Conservation (phyloP, 164 flowering plant species). For the Chloranthus sessilifolius region DNA sequence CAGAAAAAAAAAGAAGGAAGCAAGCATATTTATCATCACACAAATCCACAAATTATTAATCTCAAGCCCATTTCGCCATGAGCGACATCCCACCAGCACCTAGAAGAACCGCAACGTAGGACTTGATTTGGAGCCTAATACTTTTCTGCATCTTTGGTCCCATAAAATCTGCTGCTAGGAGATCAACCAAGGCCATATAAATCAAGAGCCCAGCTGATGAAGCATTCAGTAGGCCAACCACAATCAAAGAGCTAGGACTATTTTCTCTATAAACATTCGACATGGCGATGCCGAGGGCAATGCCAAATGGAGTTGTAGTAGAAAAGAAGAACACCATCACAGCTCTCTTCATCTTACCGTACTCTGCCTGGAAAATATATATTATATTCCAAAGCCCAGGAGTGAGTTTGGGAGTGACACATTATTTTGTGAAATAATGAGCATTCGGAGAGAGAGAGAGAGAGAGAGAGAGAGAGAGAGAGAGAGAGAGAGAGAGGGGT, state of each 20-base stretch:
- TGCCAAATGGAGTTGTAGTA: constrained; percentile 44
- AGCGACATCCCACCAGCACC: constrained; percentile 48
- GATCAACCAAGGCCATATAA: constrained; percentile 55
- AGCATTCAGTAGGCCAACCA: constrained; percentile 44
- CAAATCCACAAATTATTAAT: background rate
- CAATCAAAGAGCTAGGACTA: constrained; percentile 41
- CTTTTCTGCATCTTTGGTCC: constrained; percentile 39
- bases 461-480: no score
- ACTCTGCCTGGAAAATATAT: constrained; percentile 40
- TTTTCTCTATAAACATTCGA: constrained; percentile 35
- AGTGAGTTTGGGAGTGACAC: no score
- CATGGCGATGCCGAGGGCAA: constrained; percentile 38
- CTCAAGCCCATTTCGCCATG: constrained; percentile 43
- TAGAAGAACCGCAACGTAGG: constrained; percentile 31
- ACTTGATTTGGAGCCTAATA: constrained; percentile 34
- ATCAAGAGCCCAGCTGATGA: constrained; percentile 37
- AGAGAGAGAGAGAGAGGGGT: background rate
- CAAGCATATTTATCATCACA: no score
- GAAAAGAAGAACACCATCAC: constrained; percentile 57
- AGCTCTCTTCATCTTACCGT: constrained; percentile 22
- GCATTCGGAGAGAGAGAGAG: no score
- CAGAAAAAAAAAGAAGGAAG: no score
- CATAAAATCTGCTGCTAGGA: constrained; percentile 46
- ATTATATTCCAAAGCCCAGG: background rate
- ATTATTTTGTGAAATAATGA: no score